Evolutionary conservation across 352 stramenopile genomes (phyloP).

Genomic region (Labyrinthula sp.): DNA sequence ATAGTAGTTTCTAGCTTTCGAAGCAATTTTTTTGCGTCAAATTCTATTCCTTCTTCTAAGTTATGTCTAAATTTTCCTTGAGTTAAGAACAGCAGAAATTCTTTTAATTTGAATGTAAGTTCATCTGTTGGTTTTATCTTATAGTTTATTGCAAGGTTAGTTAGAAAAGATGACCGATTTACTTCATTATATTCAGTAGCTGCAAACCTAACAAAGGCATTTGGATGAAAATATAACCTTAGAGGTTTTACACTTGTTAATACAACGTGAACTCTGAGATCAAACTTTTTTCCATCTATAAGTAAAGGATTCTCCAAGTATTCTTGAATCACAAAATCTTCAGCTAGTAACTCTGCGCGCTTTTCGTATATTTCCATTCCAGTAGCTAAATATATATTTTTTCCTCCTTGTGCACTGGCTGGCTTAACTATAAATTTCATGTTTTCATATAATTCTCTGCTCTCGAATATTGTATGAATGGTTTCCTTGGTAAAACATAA

Average conservation of each 20-base stretch:
- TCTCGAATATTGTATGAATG: constrained; percentile 7
- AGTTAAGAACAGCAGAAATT: constrained; percentile 15
- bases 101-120: constrained; percentile 22
- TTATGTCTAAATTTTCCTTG: constrained; percentile 6
- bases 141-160: constrained; percentile 26
- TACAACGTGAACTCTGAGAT: constrained; percentile 21
- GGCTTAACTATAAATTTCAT: constrained; percentile 25
- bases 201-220: constrained; percentile 17
- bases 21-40: too few relatives aligned
- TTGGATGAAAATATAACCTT: constrained; percentile 11
- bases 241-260: constrained; percentile 21
- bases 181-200: constrained; percentile 18
- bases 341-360: constrained; percentile 3
- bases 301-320: constrained; percentile 25
- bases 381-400: constrained; percentile 17
- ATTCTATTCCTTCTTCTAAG: constrained; percentile 1
- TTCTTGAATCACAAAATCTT: constrained; percentile 22
- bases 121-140: constrained; percentile 29
- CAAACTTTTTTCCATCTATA: constrained; percentile 21
- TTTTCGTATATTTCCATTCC: constrained; percentile 11
- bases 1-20: constrained; percentile 12
- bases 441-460: constrained; percentile 14
- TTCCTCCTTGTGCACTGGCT: constrained; percentile 18
- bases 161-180: constrained; percentile 21
- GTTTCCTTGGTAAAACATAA: constrained; percentile 20